A percentile compares a stretch with the other conserved stretches of the same genome.
Conservation (phyloP, 345 rosid species). For the Euphorbia peplus region DNA sequence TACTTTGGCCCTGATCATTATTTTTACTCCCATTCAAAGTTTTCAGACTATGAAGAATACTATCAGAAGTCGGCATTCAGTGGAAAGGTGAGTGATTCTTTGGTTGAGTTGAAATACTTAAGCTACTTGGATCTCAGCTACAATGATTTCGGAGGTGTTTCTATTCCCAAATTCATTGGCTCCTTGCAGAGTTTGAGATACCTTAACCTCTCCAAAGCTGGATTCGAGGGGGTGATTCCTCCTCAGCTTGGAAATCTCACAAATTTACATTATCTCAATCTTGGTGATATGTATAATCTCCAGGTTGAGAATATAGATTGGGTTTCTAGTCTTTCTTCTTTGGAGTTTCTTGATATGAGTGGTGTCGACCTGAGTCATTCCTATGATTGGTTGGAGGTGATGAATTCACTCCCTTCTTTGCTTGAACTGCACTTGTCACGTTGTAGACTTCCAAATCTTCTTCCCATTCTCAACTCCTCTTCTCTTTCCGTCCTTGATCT, state of each 20-base stretch:
- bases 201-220: constrained; percentile 24
- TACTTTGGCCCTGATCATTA: neutral
- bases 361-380: neutral
- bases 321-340: constrained; percentile 19
- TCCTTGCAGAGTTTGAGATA: constrained; percentile 11
- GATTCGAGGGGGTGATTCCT: constrained; percentile 24
- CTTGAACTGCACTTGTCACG: neutral
- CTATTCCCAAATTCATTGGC: constrained; percentile 14
- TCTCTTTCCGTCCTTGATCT: constrained; percentile 30
- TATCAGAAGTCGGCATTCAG: neutral
- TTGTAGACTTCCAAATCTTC: neutral
- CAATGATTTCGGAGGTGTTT: constrained; percentile 1
- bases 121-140: constrained; percentile 23
- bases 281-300: neutral
- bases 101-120: constrained; percentile 22
- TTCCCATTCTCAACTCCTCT: constrained; percentile 13
- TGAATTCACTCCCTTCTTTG: constrained; percentile 22
- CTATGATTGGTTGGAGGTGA: constrained; percentile 13
- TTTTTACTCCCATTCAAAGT: no score
- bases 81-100: constrained; percentile 25
- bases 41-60: neutral
- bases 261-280: constrained; percentile 15
- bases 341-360: constrained; percentile 26
- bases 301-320: constrained; percentile 20
- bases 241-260: constrained; percentile 30